Conservation (phyloP, 31 red algal species). For the Endocladia muricata region DNA sequence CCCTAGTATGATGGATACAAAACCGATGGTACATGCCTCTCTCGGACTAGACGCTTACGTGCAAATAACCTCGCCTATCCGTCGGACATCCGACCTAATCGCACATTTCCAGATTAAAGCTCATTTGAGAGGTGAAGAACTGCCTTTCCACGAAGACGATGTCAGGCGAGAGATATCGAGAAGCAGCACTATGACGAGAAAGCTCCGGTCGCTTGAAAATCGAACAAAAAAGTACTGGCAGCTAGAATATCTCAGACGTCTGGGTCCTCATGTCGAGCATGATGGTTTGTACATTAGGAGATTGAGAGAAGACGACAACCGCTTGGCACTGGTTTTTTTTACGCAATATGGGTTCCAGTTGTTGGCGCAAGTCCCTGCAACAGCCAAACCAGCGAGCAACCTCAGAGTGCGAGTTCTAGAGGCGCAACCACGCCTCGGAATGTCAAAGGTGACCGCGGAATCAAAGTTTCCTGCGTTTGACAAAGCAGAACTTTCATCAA, state of each 20-base stretch:
- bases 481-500: background rate
- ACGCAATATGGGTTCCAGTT: conserved; percentile 64
- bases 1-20: conserved; percentile 29
- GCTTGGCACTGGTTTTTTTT: conserved; percentile 38
- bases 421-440: conserved; percentile 27
- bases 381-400: conserved; percentile 31
- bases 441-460: conserved; percentile 26
- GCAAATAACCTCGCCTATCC: conserved; percentile 83
- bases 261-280: conserved; percentile 17
- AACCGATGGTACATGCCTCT: conserved; percentile 65
- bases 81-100: conserved; percentile 71
- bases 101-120: conserved; percentile 85
- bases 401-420: conserved; percentile 22
- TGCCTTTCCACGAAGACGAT: conserved; percentile 21
- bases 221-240: conserved; percentile 79
- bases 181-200: conserved; percentile 18
- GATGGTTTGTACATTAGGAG: conserved; percentile 14
- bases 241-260: conserved; percentile 54
- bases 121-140: conserved; percentile 29
- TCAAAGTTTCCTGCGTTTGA: background rate
- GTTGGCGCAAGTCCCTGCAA: conserved; percentile 8
- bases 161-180: conserved; percentile 48
- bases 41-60: conserved; percentile 71
- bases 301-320: conserved; percentile 27
- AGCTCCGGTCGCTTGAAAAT: conserved; percentile 39